Base-by-base conservation (phyloP, 768 basidiomycete species). In the Coprinellus micaceus region DNA sequence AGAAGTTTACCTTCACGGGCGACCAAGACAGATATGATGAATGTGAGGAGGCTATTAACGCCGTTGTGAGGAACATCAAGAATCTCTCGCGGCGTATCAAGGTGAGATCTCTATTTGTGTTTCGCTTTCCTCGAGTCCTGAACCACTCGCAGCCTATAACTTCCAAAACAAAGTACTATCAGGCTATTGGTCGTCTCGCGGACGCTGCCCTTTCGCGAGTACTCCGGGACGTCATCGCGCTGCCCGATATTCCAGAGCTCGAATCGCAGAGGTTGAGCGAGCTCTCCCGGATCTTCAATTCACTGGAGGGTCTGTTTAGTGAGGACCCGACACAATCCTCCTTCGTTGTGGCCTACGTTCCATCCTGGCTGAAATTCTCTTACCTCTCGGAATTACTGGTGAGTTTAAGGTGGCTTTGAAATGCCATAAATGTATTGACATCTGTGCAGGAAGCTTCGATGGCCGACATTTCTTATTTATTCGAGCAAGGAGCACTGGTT, bases 321-420 rank as follows among this genome's bases (percentile, higher is more conserved):
- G 84, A 88, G 56, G 80, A 84, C 62, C 77, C 77, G 9, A 77
- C 76, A 22, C 79, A 85, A 67, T 78, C 86, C 19, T 88, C 91
- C 0, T 84, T 89, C 47, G 85, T 92, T 6, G 88, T 88, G 0
- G 85, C 84, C 0, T 92, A 91, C 60, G 91, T 95, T n/a, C 89
- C 91, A 1, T 86, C 84, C 12, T 98, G 95, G 95, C 77, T 97
- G 63, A 96, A 96, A 69, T 96, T 91, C 69, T 93, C 89, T 19
- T 98, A 98, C 69, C 78, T 97, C 4, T 91, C 91, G 1, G 94
- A 97, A 69, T 79, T 98, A 12, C 68, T 98, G 77, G 94, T 94
- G 58, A 45, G 89, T 77, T 2, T 50, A 60, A 39, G 22, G 7
- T 49, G 28, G 21, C 41, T 7, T 47, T 28, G 15, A 25, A 5